Evolutionary conservation across 2,329 filamentous ascomycete genomes (phyloP), one percentile per base, ranked within the genome.

Genomic region (Sphaerulina vaccinii): DNA sequence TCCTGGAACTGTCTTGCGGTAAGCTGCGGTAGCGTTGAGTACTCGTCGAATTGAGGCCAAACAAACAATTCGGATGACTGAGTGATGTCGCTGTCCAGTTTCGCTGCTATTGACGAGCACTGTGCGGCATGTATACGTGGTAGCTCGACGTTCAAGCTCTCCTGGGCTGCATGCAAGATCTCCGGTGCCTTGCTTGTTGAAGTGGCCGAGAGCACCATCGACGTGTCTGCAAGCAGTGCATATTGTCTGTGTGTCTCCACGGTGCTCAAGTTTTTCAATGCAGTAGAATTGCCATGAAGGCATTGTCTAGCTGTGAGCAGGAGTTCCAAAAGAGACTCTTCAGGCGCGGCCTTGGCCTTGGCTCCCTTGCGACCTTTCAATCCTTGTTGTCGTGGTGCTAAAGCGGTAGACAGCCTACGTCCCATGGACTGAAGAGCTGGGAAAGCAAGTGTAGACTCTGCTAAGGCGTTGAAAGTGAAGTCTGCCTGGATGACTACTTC

Each of bases 381-480:
- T 15, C 16, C 19, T 7, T 40, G 39, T 19, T 37, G n/a, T 24
- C 45, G 27, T 10, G n/a, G 15, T 21, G 35, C 23, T 15, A 32
- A 19, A n/a, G 15, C 11, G 27, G 39, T 16, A 10, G 49, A 46
- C 16, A 35, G 42, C 33, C 32, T 51, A 40, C 38, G 10, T 4
- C 49, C 39, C 5, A 38, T 3, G 10, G 24, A 11, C 11, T 51
- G 56, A 3, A 92, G 76, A 0, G 88, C 84, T 1, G 91, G 90
- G 54, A 92, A 86, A 0, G 90, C 95, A 21, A 96, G 84, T 0
- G 90, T 96, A 0, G 93, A 96, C 63, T 99, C 93, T 39, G 92
- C 88, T 22, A 66, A 41, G 5, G 60, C 55, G 32, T 60, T 65
- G 55, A 62, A 66, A 1, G 79, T 71, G 10, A 84, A 76, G 29